Evolutionary conservation across 257 asterid species (phyloP), one percentile per base, ranked within the genome.

Genomic region (Lithospermum erythrorhizon): DNA sequence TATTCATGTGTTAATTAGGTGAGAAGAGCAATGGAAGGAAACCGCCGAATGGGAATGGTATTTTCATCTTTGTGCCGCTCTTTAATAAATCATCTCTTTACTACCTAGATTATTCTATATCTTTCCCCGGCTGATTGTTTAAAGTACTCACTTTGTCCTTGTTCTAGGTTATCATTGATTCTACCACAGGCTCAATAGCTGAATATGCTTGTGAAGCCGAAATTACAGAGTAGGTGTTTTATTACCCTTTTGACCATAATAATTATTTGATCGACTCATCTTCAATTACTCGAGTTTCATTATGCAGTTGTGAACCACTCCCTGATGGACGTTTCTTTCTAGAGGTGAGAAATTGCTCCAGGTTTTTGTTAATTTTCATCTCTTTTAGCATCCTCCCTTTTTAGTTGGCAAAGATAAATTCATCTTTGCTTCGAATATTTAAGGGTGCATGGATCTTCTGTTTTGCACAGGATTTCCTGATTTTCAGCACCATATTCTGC

Each of bases 1-100:
- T 64, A 23, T 78, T 37, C 45, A 66, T 69, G 66, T 41, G 49
- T 5, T 13, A 63, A 76, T 76, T 71, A 93, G 99, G 95, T 89
- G 68, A 81, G 97, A 78, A 82, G 99, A 79, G 87, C 89, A 69
- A 89, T 93, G 99, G 97, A 93, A 83, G 99, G 99, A 75, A 93
- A 87, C 68, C 95, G 82, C 37, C 87, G 97, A 52, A 93, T 89
- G 97, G 99, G 97, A 84, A 89, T 89, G 97, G 96, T 84, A 77
- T 41, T n/a, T 66, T 11, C 49, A 41, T 41, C 49, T 41, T 41
- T 41, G 49, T 13, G 49, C 13, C 49, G 0, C 49, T 41, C 47
- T 41, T 41, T 41, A 14, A 41, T 13, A 41, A 41, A 14, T 41
- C 49, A 41, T 41, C 49, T 41, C 9, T 35, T 4, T 41, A 41